These are phyloP conservation scores for Tuber umbilicatum DNA, from an alignment of 495 filamentous ascomycete species.

Conservation along the genomic window DNA sequence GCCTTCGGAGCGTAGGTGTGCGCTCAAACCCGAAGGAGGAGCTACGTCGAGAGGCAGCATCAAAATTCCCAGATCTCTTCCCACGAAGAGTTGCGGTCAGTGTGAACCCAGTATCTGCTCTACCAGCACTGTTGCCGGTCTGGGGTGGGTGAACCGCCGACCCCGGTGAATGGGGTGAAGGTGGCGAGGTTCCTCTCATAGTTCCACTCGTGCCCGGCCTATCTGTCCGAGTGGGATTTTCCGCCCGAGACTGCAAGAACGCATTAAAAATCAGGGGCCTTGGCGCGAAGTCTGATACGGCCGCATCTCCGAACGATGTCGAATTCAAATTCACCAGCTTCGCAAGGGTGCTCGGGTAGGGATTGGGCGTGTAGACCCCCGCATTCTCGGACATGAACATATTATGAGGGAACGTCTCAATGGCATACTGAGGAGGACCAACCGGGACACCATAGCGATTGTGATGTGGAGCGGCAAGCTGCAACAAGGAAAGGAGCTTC, in stretches of 20 bases:
- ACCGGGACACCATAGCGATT: constrained; percentile 75
- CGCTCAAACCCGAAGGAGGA: constrained; percentile 82
- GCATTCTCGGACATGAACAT: constrained; percentile 80
- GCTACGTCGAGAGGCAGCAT: constrained; percentile 73
- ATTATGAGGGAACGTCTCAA: constrained; percentile 86
- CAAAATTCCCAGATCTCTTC: constrained; percentile 92
- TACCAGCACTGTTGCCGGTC: constrained; percentile 67
- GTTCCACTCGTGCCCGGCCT: constrained; percentile 77
- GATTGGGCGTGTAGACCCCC: constrained; percentile 63
- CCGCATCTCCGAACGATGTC: constrained; percentile 64
- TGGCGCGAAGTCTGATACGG: constrained; percentile 50
- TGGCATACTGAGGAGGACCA: constrained; percentile 86
- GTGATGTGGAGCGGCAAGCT: constrained; percentile 84
- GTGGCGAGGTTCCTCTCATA: constrained; percentile 64
- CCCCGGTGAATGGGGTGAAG: constrained; percentile 77
- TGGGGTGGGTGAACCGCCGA: constrained; percentile 71
- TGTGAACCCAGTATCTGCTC: constrained; percentile 83
- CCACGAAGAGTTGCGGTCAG: constrained; percentile 77
- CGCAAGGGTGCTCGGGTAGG: constrained; percentile 64
- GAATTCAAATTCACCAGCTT: constrained; percentile 86
- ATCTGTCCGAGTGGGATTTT: constrained; percentile 56
- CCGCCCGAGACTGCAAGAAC: constrained; percentile 70
- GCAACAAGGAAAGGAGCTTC: constrained; percentile 81
- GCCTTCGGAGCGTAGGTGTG: constrained; percentile 61
- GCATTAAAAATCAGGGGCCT: constrained; percentile 74